A percentile compares a stretch with the other conserved stretches of the same genome.
Conservation (phyloP, 176 grass and related monocot species). For the Avena eriantha region DNA sequence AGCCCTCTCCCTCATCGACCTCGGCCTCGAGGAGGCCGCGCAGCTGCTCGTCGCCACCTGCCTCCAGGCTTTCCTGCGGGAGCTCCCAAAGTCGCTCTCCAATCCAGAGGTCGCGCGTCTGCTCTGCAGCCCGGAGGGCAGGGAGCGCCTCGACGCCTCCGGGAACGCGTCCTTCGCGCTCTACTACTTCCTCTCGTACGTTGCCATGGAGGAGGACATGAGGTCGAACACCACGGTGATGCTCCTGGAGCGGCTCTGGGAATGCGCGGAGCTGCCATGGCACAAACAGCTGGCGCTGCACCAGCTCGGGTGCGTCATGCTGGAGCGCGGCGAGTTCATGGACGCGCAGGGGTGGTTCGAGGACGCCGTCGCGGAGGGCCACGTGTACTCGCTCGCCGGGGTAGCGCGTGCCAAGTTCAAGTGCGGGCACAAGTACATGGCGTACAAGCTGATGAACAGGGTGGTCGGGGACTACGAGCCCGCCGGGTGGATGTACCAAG, state of each 20-base stretch:
- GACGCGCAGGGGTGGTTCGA: conserved; percentile 90
- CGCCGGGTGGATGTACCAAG: conserved; percentile 92
- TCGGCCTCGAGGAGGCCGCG: conserved; percentile 80
- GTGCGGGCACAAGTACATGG: conserved; percentile 89
- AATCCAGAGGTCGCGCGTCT: conserved; percentile 66
- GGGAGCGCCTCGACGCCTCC: conserved; percentile 61
- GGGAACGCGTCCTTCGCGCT: conserved; percentile 82
- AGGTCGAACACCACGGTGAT: conserved; percentile 85
- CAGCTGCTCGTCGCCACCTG: conserved; percentile 78
- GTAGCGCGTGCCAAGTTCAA: conserved; percentile 86
- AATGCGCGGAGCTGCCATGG: conserved; percentile 69
- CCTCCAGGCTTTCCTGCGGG: conserved; percentile 95
- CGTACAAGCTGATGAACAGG: conserved; percentile 84
- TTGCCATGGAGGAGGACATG: conserved; percentile 90
- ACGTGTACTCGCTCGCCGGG: conserved; percentile 85
- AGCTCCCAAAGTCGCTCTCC: conserved; percentile 76
- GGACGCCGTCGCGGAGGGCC: conserved; percentile 74
- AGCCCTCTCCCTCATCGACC: conserved; percentile 73
- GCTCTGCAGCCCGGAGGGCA: conserved; percentile 81
- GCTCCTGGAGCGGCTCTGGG: conserved; percentile 76
- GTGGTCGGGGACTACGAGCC: conserved; percentile 63
- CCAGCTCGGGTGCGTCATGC: conserved; percentile 93
- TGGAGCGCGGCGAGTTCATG: conserved; percentile 84
- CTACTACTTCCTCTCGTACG: conserved; percentile 85
- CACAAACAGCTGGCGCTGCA: conserved; percentile 80